These are phyloP conservation scores for Tulasnella sp. DNA, from an alignment of 768 basidiomycete species.

Conservation along the genomic window DNA sequence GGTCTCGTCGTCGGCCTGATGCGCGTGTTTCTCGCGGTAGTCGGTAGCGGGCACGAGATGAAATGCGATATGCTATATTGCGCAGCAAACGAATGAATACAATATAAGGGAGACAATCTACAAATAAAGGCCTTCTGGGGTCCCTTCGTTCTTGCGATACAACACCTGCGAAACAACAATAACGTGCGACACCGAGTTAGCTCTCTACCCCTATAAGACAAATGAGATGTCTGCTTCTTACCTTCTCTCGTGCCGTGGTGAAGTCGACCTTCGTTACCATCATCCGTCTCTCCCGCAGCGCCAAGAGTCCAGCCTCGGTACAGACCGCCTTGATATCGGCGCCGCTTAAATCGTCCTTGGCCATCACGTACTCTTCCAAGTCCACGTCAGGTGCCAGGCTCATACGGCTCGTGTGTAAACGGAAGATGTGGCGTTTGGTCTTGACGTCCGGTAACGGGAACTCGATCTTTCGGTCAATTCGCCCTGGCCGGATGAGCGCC, in stretches of 20 bases:
- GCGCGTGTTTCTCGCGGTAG: not conserved
- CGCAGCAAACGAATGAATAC: conserved; percentile 4
- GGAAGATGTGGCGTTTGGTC: conserved; percentile 98
- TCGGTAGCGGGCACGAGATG: not conserved
- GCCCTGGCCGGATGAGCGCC: conserved; percentile 95
- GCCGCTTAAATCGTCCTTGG: conserved; percentile 93
- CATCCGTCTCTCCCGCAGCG: conserved; percentile 92
- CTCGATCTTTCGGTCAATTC: conserved; percentile 98
- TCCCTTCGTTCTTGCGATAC: conserved; percentile 97
- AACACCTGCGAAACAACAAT: conserved; percentile 52
- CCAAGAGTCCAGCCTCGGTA: conserved; percentile 95
- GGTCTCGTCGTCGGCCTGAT: not conserved
- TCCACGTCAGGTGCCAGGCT: conserved; percentile 83
- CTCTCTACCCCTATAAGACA: conserved; percentile 1
- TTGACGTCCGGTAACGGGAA: conserved; percentile 97
- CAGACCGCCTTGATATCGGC: conserved; percentile 99
- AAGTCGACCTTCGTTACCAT: conserved; percentile 90
- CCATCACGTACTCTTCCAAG: conserved; percentile 90
- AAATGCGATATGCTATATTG: not conserved
- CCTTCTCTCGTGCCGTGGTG: conserved; percentile 89
- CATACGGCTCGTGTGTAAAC: conserved; percentile 93
- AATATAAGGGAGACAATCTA: conserved; percentile 39
- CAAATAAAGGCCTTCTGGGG: conserved; percentile 83
- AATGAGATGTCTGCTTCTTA: conserved; percentile 35
- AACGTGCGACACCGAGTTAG: conserved; percentile 23